Conservation (phyloP, 2,329 filamentous ascomycete species). For the Sordariomycetes sp. region DNA sequence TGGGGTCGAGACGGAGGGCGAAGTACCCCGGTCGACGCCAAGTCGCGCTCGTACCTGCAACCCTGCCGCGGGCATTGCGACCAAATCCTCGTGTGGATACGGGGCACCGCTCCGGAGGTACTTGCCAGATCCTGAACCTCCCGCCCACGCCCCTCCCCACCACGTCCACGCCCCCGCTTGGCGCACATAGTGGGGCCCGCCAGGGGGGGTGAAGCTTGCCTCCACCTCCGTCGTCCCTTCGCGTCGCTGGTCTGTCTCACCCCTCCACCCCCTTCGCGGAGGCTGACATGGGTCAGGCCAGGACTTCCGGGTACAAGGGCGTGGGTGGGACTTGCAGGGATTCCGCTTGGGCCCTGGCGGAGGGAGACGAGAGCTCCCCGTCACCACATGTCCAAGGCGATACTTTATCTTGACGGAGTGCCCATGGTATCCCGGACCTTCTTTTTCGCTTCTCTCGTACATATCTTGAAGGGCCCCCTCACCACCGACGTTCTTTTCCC, state of each 20-base stretch:
- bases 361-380: not conserved
- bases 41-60: not conserved
- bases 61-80: not conserved
- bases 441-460: not conserved
- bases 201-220: not conserved
- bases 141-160: not conserved
- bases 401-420: not conserved
- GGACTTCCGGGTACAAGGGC: not conserved
- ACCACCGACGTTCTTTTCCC: constrained; percentile 3
- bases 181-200: not conserved
- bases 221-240: not conserved
- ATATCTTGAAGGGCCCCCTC: constrained; percentile 5
- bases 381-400: not conserved
- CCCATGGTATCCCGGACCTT: not conserved
- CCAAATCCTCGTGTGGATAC: not conserved
- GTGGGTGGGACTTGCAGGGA: not conserved
- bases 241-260: not conserved
- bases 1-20: not conserved
- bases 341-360: not conserved
- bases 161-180: constrained; percentile 1
- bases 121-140: not conserved
- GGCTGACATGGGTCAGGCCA: not conserved
- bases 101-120: not conserved
- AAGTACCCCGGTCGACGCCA: not conserved
- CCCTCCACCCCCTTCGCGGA: not conserved